Base-by-base conservation (phyloP, 2,329 filamentous ascomycete species). In the Claviceps pusilla region DNA sequence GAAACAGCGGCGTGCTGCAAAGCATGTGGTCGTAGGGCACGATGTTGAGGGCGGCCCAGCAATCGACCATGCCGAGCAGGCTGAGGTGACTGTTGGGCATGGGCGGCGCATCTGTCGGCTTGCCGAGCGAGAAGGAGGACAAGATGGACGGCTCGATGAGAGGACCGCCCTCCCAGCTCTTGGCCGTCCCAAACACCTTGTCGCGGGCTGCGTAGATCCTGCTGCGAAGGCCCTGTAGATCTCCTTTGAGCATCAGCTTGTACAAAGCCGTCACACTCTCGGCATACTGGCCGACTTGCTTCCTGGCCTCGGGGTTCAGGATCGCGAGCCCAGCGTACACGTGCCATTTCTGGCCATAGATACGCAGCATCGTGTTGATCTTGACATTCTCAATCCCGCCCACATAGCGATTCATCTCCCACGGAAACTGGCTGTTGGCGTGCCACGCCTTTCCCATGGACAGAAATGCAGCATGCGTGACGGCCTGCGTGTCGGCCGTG, bases 21-120 rank as follows among this genome's bases (percentile, higher is more conserved):
- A 98, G 94, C 90, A 98, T 98, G 74, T 98, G 94, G 70, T 98
- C 91, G 69, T 98, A 98, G 0, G 93, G 93, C 50, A 94, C 86
- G 63, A 96, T 98, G 39, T 83, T 86, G 48, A 97, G 78, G 60
- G 88, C 87, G 66, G 87, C 93, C 93, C 93, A 98, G 71, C 91
- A 97, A 72, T 98, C 93, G 47, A 97, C 94, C 81, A 98, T 98
- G 49, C 90, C 93, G 48, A 98, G 77, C 55, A 98, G 76, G 66
- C 84, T 90, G 35, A 98, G 78, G 69, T 98, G 94, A 66, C 93
- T 98, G 71, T 98, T 98, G 53, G 86, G 88, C 24, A 88, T 79
- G 62, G 56, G 65, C 61, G 59, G 70, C 64, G 59, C 74, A 63
- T 84, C 77, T 74, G 79, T 61, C 3, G 80, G 80, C 55, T 84